These are phyloP conservation scores for Arthrocladium fulminans DNA, from an alignment of 2,329 filamentous ascomycete genomes.

Conservation along the genomic window DNA sequence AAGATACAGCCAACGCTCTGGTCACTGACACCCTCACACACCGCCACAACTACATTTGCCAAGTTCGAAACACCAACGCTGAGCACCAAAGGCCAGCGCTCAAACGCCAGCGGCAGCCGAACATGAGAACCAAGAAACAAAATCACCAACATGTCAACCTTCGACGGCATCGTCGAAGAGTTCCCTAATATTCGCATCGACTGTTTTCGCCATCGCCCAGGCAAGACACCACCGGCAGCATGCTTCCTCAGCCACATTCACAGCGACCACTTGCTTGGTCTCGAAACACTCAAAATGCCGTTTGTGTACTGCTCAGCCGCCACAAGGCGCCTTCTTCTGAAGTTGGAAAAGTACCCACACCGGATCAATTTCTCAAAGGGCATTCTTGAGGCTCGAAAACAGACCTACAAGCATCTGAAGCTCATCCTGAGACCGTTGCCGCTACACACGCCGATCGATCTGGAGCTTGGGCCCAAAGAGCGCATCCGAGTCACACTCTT, in stretches of 20 bases:
- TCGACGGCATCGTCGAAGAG: constrained; percentile 61
- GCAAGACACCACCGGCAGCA: constrained; percentile 56
- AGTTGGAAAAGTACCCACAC: constrained; percentile 68
- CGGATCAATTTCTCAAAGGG: constrained; percentile 73
- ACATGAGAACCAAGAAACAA: background rate
- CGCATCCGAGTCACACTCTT: constrained; percentile 74
- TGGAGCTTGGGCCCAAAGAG: constrained; percentile 63
- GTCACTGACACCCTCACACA: too few species aligned
- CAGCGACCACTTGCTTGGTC: constrained; percentile 75
- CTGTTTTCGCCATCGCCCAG: constrained; percentile 58
- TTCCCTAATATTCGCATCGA: constrained; percentile 79
- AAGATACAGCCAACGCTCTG: too few species aligned
- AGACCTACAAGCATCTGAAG: constrained; percentile 67
- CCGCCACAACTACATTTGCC: too few species aligned
- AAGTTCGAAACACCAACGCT: background rate
- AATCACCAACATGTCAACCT: constrained; percentile 58
- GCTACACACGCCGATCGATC: constrained; percentile 64
- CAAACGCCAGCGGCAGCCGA: background rate
- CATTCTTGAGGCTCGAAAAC: constrained; percentile 63
- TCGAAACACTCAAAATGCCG: constrained; percentile 65
- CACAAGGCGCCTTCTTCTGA: constrained; percentile 69
- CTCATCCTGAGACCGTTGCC: constrained; percentile 71
- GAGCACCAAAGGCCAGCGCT: background rate
- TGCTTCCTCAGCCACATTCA: constrained; percentile 91
- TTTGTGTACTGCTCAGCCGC: constrained; percentile 88